These are phyloP conservation scores for Zelopaecilomyces penicillatus DNA, from an alignment of 2,329 filamentous ascomycete species.

Conservation along the genomic window DNA sequence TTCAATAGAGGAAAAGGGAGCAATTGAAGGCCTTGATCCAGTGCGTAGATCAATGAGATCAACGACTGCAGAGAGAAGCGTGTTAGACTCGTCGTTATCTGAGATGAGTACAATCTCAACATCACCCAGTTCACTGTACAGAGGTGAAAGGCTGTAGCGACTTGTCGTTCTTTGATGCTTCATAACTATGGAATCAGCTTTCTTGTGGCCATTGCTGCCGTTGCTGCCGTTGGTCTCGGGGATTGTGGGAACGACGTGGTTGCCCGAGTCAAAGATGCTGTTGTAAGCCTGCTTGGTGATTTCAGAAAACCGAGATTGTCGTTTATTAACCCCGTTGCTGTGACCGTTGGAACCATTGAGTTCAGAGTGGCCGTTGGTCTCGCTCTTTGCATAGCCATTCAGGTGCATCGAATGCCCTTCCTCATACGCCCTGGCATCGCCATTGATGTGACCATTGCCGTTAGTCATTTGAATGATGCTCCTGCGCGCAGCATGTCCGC, in stretches of 20 bases:
- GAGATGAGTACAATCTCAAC: slow-evolving; percentile 17
- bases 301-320: not conserved
- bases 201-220: not conserved
- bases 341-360: slow-evolving; percentile 7
- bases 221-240: not conserved
- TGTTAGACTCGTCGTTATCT: slow-evolving; percentile 11
- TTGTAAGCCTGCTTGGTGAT: not conserved
- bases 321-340: not conserved
- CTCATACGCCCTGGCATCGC: not conserved
- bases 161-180: not conserved
- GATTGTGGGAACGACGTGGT: not conserved
- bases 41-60: slow-evolving; percentile 16
- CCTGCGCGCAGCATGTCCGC: not conserved
- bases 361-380: not conserved
- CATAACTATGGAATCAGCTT: not conserved
- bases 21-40: slow-evolving; percentile 12
- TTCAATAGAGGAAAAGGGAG: slow-evolving; percentile 12
- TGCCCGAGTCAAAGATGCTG: not conserved
- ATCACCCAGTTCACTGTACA: slow-evolving; percentile 2
- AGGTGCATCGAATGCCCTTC: not conserved
- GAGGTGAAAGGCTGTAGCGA: not conserved
- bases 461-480: slow-evolving; percentile 1
- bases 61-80: slow-evolving; percentile 13
- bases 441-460: not conserved
- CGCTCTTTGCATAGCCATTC: not conserved